These are phyloP conservation scores for Trichoderma orchidacearum DNA, from an alignment of 495 filamentous ascomycete species.

Conservation along the genomic window DNA sequence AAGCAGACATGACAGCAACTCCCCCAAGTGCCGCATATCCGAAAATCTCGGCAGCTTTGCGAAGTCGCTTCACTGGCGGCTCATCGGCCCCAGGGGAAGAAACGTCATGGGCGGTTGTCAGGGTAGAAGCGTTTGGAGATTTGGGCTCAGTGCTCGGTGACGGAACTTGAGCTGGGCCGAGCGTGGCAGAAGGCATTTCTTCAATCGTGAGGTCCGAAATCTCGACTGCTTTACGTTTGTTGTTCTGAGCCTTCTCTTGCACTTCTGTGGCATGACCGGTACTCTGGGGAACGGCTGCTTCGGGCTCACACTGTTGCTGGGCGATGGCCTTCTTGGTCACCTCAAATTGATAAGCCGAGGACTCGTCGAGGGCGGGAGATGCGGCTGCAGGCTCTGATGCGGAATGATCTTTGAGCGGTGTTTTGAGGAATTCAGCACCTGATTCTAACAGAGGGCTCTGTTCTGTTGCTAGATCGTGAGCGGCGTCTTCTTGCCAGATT, in stretches of 20 bases:
- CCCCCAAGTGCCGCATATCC: constrained; percentile 19
- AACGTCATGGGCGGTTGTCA: background rate
- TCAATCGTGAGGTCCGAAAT: background rate
- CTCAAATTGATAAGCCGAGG: constrained; percentile 16
- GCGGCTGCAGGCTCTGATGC: background rate
- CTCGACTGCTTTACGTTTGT: background rate
- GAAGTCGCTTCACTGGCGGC: constrained; percentile 12
- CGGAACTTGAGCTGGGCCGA: background rate
- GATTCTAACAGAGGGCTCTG: background rate
- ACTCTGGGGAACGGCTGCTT: too few relatives aligned
- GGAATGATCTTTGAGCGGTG: constrained; percentile 10
- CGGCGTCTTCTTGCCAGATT: background rate
- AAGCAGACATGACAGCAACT: constrained; percentile 16
- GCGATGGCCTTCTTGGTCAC: background rate
- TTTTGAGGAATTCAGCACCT: constrained; percentile 15
- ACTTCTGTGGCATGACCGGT: background rate
- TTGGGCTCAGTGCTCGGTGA: background rate
- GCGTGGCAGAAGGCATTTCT: background rate
- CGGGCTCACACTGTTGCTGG: background rate
- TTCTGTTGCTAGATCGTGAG: background rate
- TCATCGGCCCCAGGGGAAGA: background rate
- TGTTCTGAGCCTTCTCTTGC: background rate
- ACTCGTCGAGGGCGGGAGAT: constrained; percentile 21
- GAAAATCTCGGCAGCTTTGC: constrained; percentile 11
- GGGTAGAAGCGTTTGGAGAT: background rate